Conservation (phyloP, 192 early-diverging fungal species). For the Coemansia sp. region DNA sequence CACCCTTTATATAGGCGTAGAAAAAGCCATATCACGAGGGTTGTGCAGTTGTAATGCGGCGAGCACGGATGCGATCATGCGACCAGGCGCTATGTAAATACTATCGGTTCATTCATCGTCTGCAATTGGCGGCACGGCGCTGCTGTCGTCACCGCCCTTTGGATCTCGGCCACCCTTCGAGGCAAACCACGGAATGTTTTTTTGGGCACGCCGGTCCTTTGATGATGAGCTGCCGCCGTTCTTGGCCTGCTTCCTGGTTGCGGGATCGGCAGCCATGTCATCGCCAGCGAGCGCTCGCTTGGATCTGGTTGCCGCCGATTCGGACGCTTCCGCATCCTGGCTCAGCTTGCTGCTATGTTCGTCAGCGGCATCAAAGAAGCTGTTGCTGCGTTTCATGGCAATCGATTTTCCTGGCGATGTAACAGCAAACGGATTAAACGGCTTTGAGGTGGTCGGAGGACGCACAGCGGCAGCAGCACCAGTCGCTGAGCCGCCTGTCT, state of each 20-base stretch:
- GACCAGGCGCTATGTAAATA: too few species aligned
- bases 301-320: not conserved
- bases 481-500: too few species aligned
- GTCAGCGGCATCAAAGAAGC: constrained; percentile 45
- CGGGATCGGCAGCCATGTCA: not conserved
- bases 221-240: constrained; percentile 3
- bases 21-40: too few species aligned
- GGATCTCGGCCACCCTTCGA: not conserved
- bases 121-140: not conserved
- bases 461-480: constrained; percentile 11
- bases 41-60: not conserved
- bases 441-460: constrained; percentile 41
- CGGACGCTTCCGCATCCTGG: constrained; percentile 12
- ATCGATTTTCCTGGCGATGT: constrained; percentile 34
- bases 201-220: constrained; percentile 3
- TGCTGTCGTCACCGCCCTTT: not conserved
- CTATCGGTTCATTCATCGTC: not conserved
- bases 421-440: constrained; percentile 51
- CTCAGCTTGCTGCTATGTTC: constrained; percentile 13
- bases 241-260: constrained; percentile 22
- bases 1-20: too few species aligned
- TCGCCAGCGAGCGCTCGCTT: constrained; percentile 14
- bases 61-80: not conserved
- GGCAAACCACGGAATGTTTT: not conserved
- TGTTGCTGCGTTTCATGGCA: constrained; percentile 49